A percentile compares a stretch with the other conserved stretches of the same genome.
These are phyloP conservation scores for Monosporozyma solicola DNA, from an alignment of 805 yeast species.

Conservation along the genomic window DNA sequence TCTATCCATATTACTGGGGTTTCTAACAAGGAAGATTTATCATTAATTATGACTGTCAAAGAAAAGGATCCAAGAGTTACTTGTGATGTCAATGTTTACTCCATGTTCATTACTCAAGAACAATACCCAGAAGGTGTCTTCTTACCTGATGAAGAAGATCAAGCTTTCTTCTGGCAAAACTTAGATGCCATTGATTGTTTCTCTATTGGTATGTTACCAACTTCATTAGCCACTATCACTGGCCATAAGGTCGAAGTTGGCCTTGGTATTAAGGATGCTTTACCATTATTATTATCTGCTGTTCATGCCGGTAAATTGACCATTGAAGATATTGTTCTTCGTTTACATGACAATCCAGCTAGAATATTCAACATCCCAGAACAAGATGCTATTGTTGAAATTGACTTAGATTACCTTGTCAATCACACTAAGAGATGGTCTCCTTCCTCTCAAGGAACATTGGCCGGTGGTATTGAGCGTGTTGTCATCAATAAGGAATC, in stretches of 20 bases:
- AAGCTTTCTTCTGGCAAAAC: constrained; percentile 71
- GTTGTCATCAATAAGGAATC: constrained; percentile 73
- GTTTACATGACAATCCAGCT: constrained; percentile 75
- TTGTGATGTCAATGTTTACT: constrained; percentile 76
- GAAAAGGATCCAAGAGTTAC: constrained; percentile 75
- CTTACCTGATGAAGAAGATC: constrained; percentile 77
- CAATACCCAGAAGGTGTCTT: constrained; percentile 62
- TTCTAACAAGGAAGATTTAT: constrained; percentile 69
- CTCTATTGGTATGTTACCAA: constrained; percentile 75
- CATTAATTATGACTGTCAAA: constrained; percentile 77
- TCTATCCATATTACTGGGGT: constrained; percentile 86
- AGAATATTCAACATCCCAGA: constrained; percentile 74
- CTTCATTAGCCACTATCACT: constrained; percentile 55
- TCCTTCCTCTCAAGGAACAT: constrained; percentile 43
- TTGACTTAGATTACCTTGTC: constrained; percentile 56
- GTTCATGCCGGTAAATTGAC: constrained; percentile 66
- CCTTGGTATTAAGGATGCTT: constrained; percentile 66
- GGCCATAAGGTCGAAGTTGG: constrained; percentile 60
- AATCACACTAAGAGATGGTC: constrained; percentile 47
- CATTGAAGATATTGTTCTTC: constrained; percentile 57
- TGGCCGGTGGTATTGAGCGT: constrained; percentile 82
- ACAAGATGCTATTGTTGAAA: constrained; percentile 62
- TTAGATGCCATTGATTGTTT: constrained; percentile 72
- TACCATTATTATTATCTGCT: constrained; percentile 76
- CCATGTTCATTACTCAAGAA: constrained; percentile 66